Evolutionary conservation across 805 yeast species (phyloP), one percentile per base, ranked within the genome.

Genomic region (Candida sphagnicola): DNA sequence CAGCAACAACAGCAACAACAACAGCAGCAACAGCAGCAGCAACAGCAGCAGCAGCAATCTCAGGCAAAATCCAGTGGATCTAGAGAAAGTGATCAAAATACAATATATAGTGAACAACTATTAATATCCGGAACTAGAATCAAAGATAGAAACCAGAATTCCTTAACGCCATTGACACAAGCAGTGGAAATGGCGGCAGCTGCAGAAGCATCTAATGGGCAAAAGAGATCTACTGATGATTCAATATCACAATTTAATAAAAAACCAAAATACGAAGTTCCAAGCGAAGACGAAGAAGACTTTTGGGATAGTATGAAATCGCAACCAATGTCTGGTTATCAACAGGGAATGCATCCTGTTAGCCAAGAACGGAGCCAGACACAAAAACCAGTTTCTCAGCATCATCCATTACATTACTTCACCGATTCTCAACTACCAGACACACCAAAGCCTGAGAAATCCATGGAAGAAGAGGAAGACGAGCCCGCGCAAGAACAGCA

Each of bases 281-380:
- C 34, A 18, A 36, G 39, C 25, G 78, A 70, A 26, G 81, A 74
- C 10, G 86, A 79, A 29, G 87, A 77, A 24, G 88, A 81, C 53
- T 82, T 81, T 52, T 82, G 86, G 84, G 89, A 82, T 45, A 76
- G 79, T 2, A 70, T 82, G 74, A 67, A 82, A 35, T 69, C 8
- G 11, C 16, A 24, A 4, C 16, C 36, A 18, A 18, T 18, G 8
- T 6, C 18, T 24, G 4, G 17, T 12, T 34, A n/a, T 15, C 40
- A 28, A 28, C 40, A 23, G 18, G 18, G 11, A 8, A 17, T 28
- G n/a, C 33, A 35, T 4, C 25, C 14, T 4, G 18, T n/a, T 4
- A 23, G 17, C 13, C 34, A 28, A 8, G 38, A 24, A 18, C 38
- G 32, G 16, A 33, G 32, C 18, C 25, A 35, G 13, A 32, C 32